Evolutionary conservation across 1,284 basidiomycete genomes (phyloP).

Genomic region (Amylostereum areolatum): DNA sequence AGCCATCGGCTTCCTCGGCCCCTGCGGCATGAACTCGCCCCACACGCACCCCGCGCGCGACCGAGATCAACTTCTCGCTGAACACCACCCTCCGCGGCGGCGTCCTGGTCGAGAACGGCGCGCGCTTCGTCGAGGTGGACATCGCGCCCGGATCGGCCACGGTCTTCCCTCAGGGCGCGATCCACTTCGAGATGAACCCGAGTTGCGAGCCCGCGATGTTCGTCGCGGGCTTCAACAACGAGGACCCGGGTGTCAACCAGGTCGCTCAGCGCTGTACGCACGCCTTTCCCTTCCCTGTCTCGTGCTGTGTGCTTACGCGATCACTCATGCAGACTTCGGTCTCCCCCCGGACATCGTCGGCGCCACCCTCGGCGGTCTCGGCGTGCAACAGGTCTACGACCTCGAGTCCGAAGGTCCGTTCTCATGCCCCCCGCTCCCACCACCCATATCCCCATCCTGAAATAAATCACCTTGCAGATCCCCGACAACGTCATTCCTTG

Average conservation of each 20-base stretch:
- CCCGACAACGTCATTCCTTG: slow-evolving; percentile 1
- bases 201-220: too few species aligned
- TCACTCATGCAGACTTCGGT: slow-evolving; percentile 15
- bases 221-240: too few species aligned
- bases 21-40: slow-evolving; percentile 25
- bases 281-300: slow-evolving; percentile 19
- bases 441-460: too few species aligned
- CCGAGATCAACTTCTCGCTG: slow-evolving; percentile 23
- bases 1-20: slow-evolving; percentile 14
- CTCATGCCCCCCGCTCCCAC: too few species aligned
- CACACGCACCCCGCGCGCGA: slow-evolving; percentile 27
- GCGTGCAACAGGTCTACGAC: slow-evolving; percentile 18
- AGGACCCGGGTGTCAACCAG: slow-evolving; percentile 1
- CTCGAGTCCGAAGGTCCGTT: slow-evolving; percentile 10
- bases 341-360: slow-evolving; percentile 21
- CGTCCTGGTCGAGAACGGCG: too few species aligned
- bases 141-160: too few species aligned
- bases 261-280: slow-evolving; percentile 9
- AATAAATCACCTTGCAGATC: neutral
- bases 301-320: slow-evolving; percentile 14
- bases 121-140: too few species aligned
- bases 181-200: too few species aligned
- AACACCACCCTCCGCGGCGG: too few species aligned
- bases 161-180: too few species aligned
- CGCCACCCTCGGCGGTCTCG: slow-evolving; percentile 21